Conservation (phyloP, 768 basidiomycete species). For the Termitomyces sp. region DNA sequence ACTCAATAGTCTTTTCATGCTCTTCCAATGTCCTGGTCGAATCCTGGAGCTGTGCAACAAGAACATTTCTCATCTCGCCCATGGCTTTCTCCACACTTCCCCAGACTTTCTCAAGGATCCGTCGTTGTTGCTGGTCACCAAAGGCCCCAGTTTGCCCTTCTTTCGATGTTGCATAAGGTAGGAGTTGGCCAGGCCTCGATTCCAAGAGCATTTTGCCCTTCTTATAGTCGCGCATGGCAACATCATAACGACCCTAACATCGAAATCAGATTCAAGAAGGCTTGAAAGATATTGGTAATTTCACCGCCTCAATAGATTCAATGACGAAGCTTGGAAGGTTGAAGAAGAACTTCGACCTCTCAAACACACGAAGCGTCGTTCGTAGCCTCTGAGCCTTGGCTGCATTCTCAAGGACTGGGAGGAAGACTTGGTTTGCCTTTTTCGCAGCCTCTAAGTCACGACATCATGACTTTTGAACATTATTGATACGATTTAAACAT, state of each 20-base stretch:
- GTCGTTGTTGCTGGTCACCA: slow-evolving; percentile 76
- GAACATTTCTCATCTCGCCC: slow-evolving; percentile 77
- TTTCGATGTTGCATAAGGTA: slow-evolving; percentile 61
- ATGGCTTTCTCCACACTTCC: slow-evolving; percentile 90
- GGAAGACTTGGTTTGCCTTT: slow-evolving; percentile 92
- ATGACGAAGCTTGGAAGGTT: slow-evolving; percentile 90
- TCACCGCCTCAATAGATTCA: slow-evolving; percentile 84
- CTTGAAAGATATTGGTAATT: slow-evolving; percentile 19
- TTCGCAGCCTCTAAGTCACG: slow-evolving; percentile 66
- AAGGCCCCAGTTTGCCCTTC: slow-evolving; percentile 43
- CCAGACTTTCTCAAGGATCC: slow-evolving; percentile 97
- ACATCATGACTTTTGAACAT: not conserved
- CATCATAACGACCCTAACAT: slow-evolving; percentile 83
- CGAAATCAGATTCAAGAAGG: not conserved
- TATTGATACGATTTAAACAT: slow-evolving; percentile 14
- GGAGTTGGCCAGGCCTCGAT: slow-evolving; percentile 80
- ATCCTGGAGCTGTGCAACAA: slow-evolving; percentile 79
- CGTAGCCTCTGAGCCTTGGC: slow-evolving; percentile 91
- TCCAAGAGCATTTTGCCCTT: slow-evolving; percentile 91
- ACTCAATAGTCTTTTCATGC: slow-evolving; percentile 97
- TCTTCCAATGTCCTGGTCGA: slow-evolving; percentile 79
- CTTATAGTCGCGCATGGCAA: slow-evolving; percentile 92
- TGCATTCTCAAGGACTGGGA: slow-evolving; percentile 93
- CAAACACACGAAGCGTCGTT: slow-evolving; percentile 91
- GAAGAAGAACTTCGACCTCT: slow-evolving; percentile 97